phyloP scores from a whole-genome alignment of 371 early-diverging fungal genomes.

The Chytridium lagenaria region DNA sequence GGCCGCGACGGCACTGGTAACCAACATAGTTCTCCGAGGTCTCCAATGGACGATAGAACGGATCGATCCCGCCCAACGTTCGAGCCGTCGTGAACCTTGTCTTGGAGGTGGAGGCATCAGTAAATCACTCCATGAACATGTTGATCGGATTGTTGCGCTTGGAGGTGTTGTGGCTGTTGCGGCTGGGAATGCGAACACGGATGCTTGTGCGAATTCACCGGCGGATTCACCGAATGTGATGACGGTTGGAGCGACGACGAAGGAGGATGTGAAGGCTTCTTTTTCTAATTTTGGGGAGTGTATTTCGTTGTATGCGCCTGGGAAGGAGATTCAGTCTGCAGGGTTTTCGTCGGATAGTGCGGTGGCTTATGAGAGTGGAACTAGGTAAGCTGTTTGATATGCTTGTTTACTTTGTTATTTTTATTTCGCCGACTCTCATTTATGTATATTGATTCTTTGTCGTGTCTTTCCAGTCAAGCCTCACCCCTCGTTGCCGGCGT shows the following conservation, averaged over 20 bases:
- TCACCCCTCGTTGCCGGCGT: constrained; percentile 21
- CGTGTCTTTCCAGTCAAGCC: constrained; percentile 7
- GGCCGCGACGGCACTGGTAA: neutral
- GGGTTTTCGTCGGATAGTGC: neutral
- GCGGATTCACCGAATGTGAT: constrained; percentile 47
- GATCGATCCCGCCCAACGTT: neutral
- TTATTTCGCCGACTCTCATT: neutral
- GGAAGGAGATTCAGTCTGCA: constrained; percentile 72
- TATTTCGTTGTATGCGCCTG: constrained; percentile 90
- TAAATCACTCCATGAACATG: constrained; percentile 59
- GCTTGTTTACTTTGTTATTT: neutral
- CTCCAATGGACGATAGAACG: constrained; percentile 26
- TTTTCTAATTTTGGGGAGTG: constrained; percentile 80
- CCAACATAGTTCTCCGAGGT: constrained; percentile 46
- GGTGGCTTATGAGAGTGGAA: constrained; percentile 1
- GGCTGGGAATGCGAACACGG: constrained; percentile 83
- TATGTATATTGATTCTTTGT: neutral
- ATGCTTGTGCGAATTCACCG: constrained; percentile 56
- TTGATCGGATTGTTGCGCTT: constrained; percentile 52
- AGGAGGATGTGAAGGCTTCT: constrained; percentile 61
- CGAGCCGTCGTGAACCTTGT: constrained; percentile 47
- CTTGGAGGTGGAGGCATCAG: constrained; percentile 42
- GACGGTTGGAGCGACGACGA: constrained; percentile 66
- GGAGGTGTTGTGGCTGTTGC: constrained; percentile 83
- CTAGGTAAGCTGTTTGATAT: neutral